These are phyloP conservation scores for Uncinocarpus reesii DNA, from an alignment of 2,329 filamentous ascomycete genomes.

Conservation along the genomic window DNA sequence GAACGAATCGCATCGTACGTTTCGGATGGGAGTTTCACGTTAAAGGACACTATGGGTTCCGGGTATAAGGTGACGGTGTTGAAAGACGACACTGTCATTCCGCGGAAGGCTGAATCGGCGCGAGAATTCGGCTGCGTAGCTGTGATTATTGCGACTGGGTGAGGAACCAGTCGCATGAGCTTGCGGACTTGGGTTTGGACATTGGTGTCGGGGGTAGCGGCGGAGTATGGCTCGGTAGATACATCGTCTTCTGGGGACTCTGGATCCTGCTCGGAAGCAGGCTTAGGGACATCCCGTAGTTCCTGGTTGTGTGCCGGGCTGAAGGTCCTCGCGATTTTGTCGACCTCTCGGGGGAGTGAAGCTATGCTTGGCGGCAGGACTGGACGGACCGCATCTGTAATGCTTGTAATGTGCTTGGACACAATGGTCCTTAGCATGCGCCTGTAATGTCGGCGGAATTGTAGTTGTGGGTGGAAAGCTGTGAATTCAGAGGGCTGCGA, in stretches of 20 bases:
- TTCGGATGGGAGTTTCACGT: conserved; percentile 47
- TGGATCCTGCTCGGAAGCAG: background rate
- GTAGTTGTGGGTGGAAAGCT: background rate
- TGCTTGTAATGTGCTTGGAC: conserved; percentile 17
- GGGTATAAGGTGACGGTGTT: conserved; percentile 49
- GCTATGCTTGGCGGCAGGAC: conserved; percentile 9
- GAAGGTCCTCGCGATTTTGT: background rate
- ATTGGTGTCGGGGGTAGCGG: conserved; percentile 8
- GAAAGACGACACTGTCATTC: conserved; percentile 53
- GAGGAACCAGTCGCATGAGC: conserved; percentile 46
- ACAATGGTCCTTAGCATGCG: conserved; percentile 17
- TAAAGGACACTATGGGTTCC: conserved; percentile 50
- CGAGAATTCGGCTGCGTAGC: conserved; percentile 29
- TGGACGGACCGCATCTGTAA: conserved; percentile 16
- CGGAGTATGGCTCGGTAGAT: conserved; percentile 8
- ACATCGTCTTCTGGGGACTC: conserved; percentile 14
- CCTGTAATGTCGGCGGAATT: conserved; percentile 13
- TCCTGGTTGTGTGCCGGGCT: background rate
- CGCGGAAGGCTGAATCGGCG: conserved; percentile 31
- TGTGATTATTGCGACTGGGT: conserved; percentile 50
- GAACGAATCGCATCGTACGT: conserved; percentile 44
- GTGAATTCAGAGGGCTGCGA: background rate
- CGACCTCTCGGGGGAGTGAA: background rate
- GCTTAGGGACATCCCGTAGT: background rate
- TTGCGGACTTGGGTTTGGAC: conserved; percentile 29